Evolutionary conservation across 2,329 filamentous ascomycete species (phyloP), one percentile per base, ranked within the genome.

Genomic region (Colletotrichum australisinense): DNA sequence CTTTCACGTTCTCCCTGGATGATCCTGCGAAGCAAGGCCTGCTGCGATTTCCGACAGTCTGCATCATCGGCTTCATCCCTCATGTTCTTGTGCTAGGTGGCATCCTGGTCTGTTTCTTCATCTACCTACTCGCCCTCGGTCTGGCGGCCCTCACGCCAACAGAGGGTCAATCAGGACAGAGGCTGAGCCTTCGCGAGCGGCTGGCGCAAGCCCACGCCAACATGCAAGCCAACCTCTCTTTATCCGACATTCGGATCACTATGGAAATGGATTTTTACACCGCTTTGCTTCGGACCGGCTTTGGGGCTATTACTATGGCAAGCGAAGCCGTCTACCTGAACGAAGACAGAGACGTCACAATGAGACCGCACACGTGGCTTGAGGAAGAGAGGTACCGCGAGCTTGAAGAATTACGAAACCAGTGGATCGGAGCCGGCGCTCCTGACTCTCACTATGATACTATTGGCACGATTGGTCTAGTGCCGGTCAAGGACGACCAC

Each of bases 181-280:
- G 74, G 2, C 76, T 86, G 67, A 84, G 83, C 2, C 86, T 91
- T 69, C 80, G 83, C 49, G 90, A 94, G 78, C 89, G 95, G 59
- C 85, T 97, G 30, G 80, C 83, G 1, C 87, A 90, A 63, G 95
- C 96, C 0, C 95, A 97, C 79, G 90, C 90, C 62, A 98, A 98
- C 77, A 93, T 98, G 88, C 95, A 98, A 82, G 95, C 95, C 2
- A 97, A 97, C 72, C 91, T 96, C 3, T 95, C 97, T 14, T 88
- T 98, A 26, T 93, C 93, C 1, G 92, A 93, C 52, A 90, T 98
- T 49, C 91, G 92, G 14, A 90, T 98, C 67, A 94, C 92, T 56
- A 92, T 93, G 86, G 92, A 95, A 68, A 97, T 98, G 87, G 97
- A 99, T 80, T 98, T 98, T 80, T 99, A 98, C 81, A 97, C 95